Evolutionary conservation across 1,139 yeast genomes (phyloP).

Genomic region (Hansenula sp.): DNA sequence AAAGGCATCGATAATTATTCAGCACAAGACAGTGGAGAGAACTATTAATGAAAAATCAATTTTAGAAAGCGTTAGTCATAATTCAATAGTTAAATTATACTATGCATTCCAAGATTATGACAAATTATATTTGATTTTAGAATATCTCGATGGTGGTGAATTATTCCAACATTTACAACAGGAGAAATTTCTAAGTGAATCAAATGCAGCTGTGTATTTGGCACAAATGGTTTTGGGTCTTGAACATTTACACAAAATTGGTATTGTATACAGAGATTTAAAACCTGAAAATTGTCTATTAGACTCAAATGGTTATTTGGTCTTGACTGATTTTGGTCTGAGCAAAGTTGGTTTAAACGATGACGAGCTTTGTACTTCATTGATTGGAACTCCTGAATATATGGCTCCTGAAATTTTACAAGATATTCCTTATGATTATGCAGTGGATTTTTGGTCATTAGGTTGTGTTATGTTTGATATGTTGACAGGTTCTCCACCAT

Average conservation of each 20-base stretch:
- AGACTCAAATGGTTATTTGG: slow-evolving; percentile 73
- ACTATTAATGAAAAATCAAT: slow-evolving; percentile 53
- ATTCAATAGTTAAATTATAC: slow-evolving; percentile 80
- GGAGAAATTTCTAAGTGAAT: slow-evolving; percentile 50
- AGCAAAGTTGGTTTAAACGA: slow-evolving; percentile 65
- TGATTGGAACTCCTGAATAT: slow-evolving; percentile 92
- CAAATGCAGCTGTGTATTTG: slow-evolving; percentile 73
- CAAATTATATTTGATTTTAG: slow-evolving; percentile 74
- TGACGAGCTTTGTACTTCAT: slow-evolving; percentile 52
- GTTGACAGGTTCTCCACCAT: slow-evolving; percentile 91
- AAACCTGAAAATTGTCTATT: slow-evolving; percentile 93
- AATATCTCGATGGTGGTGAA: slow-evolving; percentile 93
- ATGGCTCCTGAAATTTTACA: slow-evolving; percentile 94
- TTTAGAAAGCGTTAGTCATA: slow-evolving; percentile 69
- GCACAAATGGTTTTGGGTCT: slow-evolving; percentile 86
- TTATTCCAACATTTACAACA: slow-evolving; percentile 74
- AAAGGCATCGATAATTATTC: slow-evolving; percentile 66
- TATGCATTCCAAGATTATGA: slow-evolving; percentile 87
- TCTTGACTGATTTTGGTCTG: slow-evolving; percentile 88
- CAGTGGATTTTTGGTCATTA: slow-evolving; percentile 96
- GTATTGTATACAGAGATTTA: slow-evolving; percentile 86
- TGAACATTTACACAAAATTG: slow-evolving; percentile 72
- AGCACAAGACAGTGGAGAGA: slow-evolving; percentile 24
- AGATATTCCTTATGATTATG: slow-evolving; percentile 80
- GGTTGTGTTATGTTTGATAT: slow-evolving; percentile 89